A percentile compares a stretch with the other conserved stretches of the same genome.
phyloP scores from a whole-genome alignment of 805 yeast genomes.

The Kockiozyma suomiensis region DNA sequence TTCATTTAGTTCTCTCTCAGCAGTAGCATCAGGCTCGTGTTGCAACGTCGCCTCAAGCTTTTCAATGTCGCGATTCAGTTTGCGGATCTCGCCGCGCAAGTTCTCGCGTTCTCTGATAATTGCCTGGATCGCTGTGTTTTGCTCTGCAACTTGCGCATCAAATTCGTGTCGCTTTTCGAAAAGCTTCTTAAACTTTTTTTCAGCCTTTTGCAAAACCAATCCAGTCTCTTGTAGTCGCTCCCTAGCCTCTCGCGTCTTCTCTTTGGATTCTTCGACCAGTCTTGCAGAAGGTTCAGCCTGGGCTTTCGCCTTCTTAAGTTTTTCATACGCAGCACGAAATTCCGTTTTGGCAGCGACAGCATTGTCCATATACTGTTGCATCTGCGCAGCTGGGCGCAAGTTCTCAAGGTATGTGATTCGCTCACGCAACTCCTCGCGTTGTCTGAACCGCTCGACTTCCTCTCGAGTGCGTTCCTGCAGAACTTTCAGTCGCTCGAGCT shows the following conservation, averaged over 20 bases:
- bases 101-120: neutral
- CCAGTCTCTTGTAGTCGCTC: conserved; percentile 41
- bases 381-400: conserved; percentile 17
- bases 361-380: conserved; percentile 1
- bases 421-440: conserved; percentile 29
- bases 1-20: neutral
- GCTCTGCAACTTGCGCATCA: conserved; percentile 5
- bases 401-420: conserved; percentile 24
- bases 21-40: neutral
- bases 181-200: neutral
- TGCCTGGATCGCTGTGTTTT: conserved; percentile 1
- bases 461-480: conserved; percentile 48
- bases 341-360: conserved; percentile 41
- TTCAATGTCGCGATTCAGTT: neutral
- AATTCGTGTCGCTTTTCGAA: conserved; percentile 8
- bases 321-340: conserved; percentile 13
- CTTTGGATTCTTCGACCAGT: conserved; percentile 43
- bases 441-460: conserved; percentile 51
- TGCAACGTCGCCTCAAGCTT: neutral
- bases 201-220: conserved; percentile 42
- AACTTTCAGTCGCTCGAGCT: conserved; percentile 43
- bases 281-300: conserved; percentile 39
- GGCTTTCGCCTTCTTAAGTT: conserved; percentile 8
- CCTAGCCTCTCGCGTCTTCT: conserved; percentile 43
- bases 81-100: neutral